Evolutionary conservation across 768 basidiomycete genomes (phyloP).

Genomic region (Leccinum barrowsii): DNA sequence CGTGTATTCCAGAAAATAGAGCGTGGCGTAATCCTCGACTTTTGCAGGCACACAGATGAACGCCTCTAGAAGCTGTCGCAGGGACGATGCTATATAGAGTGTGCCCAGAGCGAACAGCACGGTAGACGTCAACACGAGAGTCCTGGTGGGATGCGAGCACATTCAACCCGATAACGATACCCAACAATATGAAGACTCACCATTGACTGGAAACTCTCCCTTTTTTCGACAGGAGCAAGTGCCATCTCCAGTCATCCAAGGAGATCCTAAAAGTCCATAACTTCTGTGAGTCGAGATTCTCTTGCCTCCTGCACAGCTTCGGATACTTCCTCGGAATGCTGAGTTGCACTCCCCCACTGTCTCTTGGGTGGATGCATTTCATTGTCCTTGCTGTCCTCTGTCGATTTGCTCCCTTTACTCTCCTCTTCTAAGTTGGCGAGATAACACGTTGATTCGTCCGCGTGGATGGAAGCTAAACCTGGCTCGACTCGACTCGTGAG

Average conservation of each 20-base stretch:
- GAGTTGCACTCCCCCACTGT: conserved; percentile 4
- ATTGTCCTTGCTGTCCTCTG: conserved; percentile 4
- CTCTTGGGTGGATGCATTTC: conserved; percentile 21
- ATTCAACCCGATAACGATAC: background rate
- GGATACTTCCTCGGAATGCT: too few species aligned
- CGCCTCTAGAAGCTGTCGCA: conserved; percentile 14
- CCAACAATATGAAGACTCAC: background rate
- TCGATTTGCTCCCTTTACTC: conserved; percentile 19
- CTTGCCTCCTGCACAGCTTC: too few species aligned
- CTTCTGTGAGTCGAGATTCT: too few species aligned
- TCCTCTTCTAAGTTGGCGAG: conserved; percentile 29
- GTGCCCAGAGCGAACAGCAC: conserved; percentile 14
- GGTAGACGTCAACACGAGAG: conserved; percentile 12
- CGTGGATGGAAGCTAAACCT: conserved; percentile 6
- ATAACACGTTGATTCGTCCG: conserved; percentile 3
- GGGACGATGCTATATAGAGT: conserved; percentile 10
- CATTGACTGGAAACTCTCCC: conserved; percentile 1
- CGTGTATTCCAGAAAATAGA: conserved; percentile 12
- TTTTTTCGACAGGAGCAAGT: conserved; percentile 4
- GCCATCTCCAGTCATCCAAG: too few species aligned
- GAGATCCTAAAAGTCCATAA: too few species aligned
- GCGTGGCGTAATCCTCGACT: conserved; percentile 3
- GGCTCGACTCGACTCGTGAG: conserved; percentile 20
- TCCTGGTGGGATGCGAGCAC: conserved; percentile 1
- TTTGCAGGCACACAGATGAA: conserved; percentile 10